Evolutionary conservation across 345 rosid species (phyloP), one percentile per base, ranked within the genome.

Genomic region (Limnanthes douglasii): DNA sequence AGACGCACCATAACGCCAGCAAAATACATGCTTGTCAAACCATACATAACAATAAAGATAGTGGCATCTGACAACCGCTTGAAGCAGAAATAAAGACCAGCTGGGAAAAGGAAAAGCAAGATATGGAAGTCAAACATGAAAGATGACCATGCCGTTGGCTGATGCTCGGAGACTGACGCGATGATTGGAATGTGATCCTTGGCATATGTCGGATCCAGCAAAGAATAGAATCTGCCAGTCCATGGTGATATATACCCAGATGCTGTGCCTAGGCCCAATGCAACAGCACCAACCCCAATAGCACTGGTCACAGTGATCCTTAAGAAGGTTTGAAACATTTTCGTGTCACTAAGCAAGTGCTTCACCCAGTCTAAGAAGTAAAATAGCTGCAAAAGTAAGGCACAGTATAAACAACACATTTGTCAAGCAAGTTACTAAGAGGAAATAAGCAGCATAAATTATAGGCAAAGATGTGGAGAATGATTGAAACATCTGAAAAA

Each of bases 141-240:
- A 36, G 99, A 92, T 16, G 99, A 92, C 99, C 99, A 92, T 0
- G 99, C 99, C 1, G 99, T 92, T 21, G 99, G 99, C 62, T 92
- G 99, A 72, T 92, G 99, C 83, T 92, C 99, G n/a, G 99, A 92
- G 38, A 92, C 99, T 48, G 99, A 92, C 14, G 99, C 99, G 53
- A 92, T 92, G 35, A 85, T 92, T 23, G 99, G 99, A 38, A 85
- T 92, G 48, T 92, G 94, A 66, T 80, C 96, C 65, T 92, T 92
- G 1, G 99, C 99, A 1, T 92, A 92, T 6, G 99, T 92, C 3
- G 99, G 99, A 48, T 92, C 99, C 56, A 92, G 70, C 56, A 85
- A 59, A 27, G 96, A 90, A 63, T 92, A 92, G 50, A 92, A 85
- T 6, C 99, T 68, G 40, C 99, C 99, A 1, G 99, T 80, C 99